Conservation (phyloP, 2,329 filamentous ascomycete species). For the Cladosporium sp. region DNA sequence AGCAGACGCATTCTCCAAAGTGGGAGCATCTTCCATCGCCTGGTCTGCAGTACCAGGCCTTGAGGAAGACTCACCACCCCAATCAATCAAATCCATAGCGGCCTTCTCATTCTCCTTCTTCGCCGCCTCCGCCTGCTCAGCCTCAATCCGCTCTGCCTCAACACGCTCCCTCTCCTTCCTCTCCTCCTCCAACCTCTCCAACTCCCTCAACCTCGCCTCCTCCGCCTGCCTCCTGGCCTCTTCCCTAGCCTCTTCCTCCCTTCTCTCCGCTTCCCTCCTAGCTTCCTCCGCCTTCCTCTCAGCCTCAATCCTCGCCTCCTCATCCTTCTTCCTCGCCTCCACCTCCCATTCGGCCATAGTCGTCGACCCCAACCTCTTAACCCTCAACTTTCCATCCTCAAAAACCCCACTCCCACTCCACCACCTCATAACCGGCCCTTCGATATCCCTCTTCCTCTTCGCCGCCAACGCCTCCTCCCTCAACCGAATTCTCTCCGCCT, state of each 20-base stretch:
- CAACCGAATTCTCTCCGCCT: constrained; percentile 83
- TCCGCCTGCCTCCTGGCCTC: constrained; percentile 4
- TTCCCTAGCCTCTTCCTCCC: constrained; percentile 5
- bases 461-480: constrained; percentile 79
- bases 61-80: constrained; percentile 10
- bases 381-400: constrained; percentile 69
- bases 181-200: constrained; percentile 16
- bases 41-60: constrained; percentile 8
- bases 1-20: neutral
- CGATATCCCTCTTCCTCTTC: constrained; percentile 77
- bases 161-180: constrained; percentile 22
- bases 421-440: constrained; percentile 84
- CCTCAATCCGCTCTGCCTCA: constrained; percentile 12
- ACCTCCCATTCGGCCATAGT: constrained; percentile 22
- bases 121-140: constrained; percentile 7
- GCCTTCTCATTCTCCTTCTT: constrained; percentile 9
- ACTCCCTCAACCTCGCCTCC: constrained; percentile 18
- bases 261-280: neutral
- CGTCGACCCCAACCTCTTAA: constrained; percentile 35
- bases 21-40: constrained; percentile 1
- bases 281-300: constrained; percentile 11
- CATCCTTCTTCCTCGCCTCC: constrained; percentile 9
- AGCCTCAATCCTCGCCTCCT: constrained; percentile 9
- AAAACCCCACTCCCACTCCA: constrained; percentile 91
- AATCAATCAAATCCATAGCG: constrained; percentile 5